Conservation (phyloP, 2,329 filamentous ascomycete genomes). For the Trichophyton simii region DNA sequence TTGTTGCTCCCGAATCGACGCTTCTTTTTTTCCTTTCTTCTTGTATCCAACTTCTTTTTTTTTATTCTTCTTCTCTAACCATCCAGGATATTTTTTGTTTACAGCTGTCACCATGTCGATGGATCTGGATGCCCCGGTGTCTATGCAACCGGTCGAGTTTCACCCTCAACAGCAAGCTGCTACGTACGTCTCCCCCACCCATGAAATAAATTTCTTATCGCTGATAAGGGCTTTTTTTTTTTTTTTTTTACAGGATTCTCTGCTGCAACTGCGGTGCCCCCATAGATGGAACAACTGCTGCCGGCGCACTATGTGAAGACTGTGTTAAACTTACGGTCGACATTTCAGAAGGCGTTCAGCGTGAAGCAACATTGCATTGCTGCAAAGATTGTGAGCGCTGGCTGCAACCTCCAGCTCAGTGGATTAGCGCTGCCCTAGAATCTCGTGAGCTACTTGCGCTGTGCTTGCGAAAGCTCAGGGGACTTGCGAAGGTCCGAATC, state of each 20-base stretch:
- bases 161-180: slow-evolving; percentile 34
- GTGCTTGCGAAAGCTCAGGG: slow-evolving; percentile 76
- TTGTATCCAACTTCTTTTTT: neutral
- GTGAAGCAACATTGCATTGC: slow-evolving; percentile 79
- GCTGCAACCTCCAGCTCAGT: slow-evolving; percentile 73
- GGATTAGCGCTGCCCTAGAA: slow-evolving; percentile 74
- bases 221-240: slow-evolving; percentile 9
- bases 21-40: neutral
- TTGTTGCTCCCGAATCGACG: neutral
- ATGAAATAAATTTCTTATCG: slow-evolving; percentile 1
- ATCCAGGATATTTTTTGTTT: neutral
- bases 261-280: slow-evolving; percentile 96
- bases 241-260: slow-evolving; percentile 55
- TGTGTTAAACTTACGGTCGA: slow-evolving; percentile 92
- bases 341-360: slow-evolving; percentile 79
- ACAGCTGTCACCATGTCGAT: slow-evolving; percentile 40
- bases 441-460: slow-evolving; percentile 85
- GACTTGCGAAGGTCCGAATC: slow-evolving; percentile 79
- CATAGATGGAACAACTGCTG: slow-evolving; percentile 78
- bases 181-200: slow-evolving; percentile 35
- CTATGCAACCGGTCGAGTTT: slow-evolving; percentile 30
- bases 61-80: neutral
- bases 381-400: slow-evolving; percentile 93
- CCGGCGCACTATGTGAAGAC: slow-evolving; percentile 86
- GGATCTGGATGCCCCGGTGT: slow-evolving; percentile 46